These are phyloP conservation scores for Trichosporon sp. DNA, from an alignment of 1,284 basidiomycete species.

Conservation along the genomic window DNA sequence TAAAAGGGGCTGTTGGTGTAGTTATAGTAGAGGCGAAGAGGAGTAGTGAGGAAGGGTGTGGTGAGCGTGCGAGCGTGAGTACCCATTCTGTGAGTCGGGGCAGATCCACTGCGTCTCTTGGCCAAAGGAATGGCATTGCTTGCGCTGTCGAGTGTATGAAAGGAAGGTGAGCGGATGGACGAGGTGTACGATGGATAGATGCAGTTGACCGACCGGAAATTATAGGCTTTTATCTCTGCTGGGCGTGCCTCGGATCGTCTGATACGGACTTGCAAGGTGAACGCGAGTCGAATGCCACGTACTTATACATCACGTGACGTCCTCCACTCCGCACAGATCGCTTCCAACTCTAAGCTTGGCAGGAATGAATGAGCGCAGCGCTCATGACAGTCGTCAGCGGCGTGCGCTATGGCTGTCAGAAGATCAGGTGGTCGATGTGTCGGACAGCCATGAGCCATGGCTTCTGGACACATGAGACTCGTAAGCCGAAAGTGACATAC, in stretches of 20 bases:
- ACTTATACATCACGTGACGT: neutral
- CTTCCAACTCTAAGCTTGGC: too few species aligned
- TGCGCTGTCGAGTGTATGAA: neutral
- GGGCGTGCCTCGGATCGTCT: neutral
- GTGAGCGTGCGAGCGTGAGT: neutral
- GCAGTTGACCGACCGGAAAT: neutral
- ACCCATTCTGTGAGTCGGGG: neutral
- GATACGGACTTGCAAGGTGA: too few species aligned
- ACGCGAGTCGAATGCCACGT: too few species aligned
- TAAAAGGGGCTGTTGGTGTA: conserved; percentile 31
- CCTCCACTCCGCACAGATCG: too few species aligned
- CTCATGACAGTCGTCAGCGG: too few species aligned
- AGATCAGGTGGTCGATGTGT: too few species aligned
- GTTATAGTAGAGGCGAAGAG: conserved; percentile 2
- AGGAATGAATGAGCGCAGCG: too few species aligned
- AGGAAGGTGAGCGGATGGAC: neutral
- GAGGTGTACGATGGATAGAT: neutral
- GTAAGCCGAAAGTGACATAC: too few species aligned
- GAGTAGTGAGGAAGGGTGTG: neutral
- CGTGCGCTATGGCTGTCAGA: too few species aligned
- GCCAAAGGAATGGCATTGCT: neutral
- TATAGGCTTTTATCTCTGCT: neutral
- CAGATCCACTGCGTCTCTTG: neutral
- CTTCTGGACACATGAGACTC: too few species aligned
- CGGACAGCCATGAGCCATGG: too few species aligned